Conservation (phyloP, 345 rosid genomes). For the Hirschfeldia incana region DNA sequence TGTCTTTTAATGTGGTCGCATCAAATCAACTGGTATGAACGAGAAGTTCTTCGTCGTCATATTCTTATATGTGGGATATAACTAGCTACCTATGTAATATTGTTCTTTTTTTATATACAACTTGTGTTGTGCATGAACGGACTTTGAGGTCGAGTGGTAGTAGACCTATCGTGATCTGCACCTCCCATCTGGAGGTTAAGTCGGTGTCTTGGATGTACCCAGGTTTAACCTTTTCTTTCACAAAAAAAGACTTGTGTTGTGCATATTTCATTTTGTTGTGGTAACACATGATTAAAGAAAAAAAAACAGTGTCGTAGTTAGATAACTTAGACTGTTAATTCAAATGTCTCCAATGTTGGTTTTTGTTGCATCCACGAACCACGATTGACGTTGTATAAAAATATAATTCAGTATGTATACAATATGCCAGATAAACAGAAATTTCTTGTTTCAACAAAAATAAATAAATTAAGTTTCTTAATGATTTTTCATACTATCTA, state of each 20-base stretch:
- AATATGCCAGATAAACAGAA: not conserved
- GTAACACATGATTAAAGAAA: not conserved
- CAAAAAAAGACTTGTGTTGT: not conserved
- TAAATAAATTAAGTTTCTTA: not conserved
- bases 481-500: not conserved
- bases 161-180: too few species aligned
- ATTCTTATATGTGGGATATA: not conserved
- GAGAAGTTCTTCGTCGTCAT: constrained; percentile 1
- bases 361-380: not conserved
- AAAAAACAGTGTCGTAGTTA: not conserved
- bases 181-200: too few species aligned
- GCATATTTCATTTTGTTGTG: not conserved
- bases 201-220: too few species aligned
- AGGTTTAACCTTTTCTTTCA: too few species aligned
- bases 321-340: not conserved
- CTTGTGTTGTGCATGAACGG: not conserved
- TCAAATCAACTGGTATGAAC: not conserved
- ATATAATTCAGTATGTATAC: not conserved
- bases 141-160: too few species aligned
- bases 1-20: constrained; percentile 11
- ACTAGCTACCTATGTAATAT: not conserved
- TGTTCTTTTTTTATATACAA: constrained; percentile 2
- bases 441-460: not conserved
- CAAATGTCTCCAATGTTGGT: not conserved
- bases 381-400: not conserved